A percentile compares a stretch with the other conserved stretches of the same genome.
phyloP scores from a whole-genome alignment of 129 eudicot genomes.

The Arctium lappa region DNA sequence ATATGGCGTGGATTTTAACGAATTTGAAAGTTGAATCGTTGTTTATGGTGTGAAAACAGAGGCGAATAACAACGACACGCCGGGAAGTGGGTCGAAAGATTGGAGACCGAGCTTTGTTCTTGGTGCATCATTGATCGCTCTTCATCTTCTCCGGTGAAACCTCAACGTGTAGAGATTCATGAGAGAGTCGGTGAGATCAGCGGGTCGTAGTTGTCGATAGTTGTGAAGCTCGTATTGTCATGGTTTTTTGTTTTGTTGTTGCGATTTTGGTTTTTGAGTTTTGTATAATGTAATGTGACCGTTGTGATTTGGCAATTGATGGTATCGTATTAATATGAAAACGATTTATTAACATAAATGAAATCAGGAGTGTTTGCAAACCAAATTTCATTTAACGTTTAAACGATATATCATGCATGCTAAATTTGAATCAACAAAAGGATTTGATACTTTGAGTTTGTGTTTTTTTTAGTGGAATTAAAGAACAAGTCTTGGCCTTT shows the following conservation, averaged over 20 bases:
- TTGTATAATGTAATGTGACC: slow-evolving; percentile 10
- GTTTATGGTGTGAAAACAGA: slow-evolving; percentile 13
- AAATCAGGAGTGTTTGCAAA: not conserved
- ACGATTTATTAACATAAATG: not conserved
- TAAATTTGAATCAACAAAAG: too few species aligned
- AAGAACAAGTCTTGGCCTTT: too few species aligned
- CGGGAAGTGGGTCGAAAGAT: slow-evolving; percentile 22
- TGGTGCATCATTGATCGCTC: slow-evolving; percentile 24
- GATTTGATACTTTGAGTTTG: too few species aligned
- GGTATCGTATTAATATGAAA: not conserved
- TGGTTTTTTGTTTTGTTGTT: slow-evolving; percentile 12
- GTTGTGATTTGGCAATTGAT: not conserved
- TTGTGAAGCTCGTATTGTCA: not conserved
- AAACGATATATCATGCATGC: too few species aligned
- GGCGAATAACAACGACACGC: slow-evolving; percentile 3
- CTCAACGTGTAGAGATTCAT: not conserved
- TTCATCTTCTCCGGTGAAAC: slow-evolving; percentile 21
- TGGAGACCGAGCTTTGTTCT: slow-evolving; percentile 19
- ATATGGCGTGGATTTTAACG: not conserved
- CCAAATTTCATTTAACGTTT: too few species aligned
- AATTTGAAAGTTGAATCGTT: not conserved
- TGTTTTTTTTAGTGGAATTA: too few species aligned
- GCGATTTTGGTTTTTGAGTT: slow-evolving; percentile 3
- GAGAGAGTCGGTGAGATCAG: not conserved
- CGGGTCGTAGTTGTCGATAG: not conserved